A percentile compares a stretch with the other conserved stretches of the same genome.
Evolutionary conservation across 768 basidiomycete genomes (phyloP).

Genomic region (Lactarius indigo): DNA sequence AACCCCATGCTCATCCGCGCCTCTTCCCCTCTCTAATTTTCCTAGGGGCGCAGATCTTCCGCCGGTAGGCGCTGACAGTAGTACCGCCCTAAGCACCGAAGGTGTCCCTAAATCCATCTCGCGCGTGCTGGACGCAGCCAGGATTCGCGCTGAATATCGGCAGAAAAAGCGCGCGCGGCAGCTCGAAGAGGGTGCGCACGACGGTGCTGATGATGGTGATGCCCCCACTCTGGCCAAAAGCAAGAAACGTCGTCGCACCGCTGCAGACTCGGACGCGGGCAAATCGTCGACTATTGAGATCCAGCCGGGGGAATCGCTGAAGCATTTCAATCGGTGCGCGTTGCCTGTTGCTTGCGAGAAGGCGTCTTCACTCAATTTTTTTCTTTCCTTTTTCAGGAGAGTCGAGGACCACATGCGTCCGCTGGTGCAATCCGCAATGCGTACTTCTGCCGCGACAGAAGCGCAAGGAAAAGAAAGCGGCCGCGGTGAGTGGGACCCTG

Average conservation of each 20-base stretch:
- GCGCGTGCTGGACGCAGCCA: constrained; percentile 60
- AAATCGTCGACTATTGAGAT: constrained; percentile 37
- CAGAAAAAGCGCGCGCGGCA: constrained; percentile 25
- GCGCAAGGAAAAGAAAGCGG: constrained; percentile 43
- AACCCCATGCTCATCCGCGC: not conserved
- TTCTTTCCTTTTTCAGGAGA: constrained; percentile 41
- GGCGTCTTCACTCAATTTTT: not conserved
- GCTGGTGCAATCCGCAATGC: constrained; percentile 56
- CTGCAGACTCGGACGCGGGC: not conserved
- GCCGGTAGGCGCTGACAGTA: constrained; percentile 2
- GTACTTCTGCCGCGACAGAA: constrained; percentile 49
- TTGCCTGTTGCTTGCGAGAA: not conserved
- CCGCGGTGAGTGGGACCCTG: constrained; percentile 26
- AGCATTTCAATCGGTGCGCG: constrained; percentile 70
- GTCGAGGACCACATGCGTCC: constrained; percentile 72
- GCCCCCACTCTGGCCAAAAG: not conserved
- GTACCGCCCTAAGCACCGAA: constrained; percentile 40
- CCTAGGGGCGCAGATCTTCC: constrained; percentile 30
- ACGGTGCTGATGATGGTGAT: constrained; percentile 21
- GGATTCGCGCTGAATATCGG: constrained; percentile 54
- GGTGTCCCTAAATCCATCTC: constrained; percentile 64
- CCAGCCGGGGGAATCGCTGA: constrained; percentile 64
- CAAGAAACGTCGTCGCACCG: constrained; percentile 28
- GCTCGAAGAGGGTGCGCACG: constrained; percentile 37
- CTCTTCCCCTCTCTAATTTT: not conserved